Base-by-base conservation (phyloP, 177 flowering plant genomes). In the Vitis hybrid region DNA sequence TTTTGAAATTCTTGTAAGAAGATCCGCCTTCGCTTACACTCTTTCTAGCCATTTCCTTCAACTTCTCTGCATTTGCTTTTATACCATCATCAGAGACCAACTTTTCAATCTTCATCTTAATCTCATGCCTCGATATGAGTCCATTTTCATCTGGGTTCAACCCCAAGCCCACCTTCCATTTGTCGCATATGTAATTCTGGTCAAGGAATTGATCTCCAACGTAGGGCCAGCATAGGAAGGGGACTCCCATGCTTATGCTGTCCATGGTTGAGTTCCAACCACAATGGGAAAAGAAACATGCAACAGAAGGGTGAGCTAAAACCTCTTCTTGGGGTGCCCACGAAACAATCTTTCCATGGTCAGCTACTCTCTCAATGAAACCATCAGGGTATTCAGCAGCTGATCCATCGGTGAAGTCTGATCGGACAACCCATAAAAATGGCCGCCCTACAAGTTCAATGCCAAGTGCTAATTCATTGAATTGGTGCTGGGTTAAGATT, bases 211-310 rank as follows among this genome's bases (percentile, higher is more conserved):
- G 46, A 35, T 35, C 46, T 35, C 0, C 46, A 0, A 35, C 0
- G 46, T 35, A 5, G 46, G 46, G 46, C 46, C 75, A 74, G 56
- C 78, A 78, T 2, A 78, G 49, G 63, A 78, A 55, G 1, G 81
- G 78, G 1, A 78, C 71, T 2, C 78, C 81, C n/a, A 18, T 40
- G 70, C 60, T 64, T n/a, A 71, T 9, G 2, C 79, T 65, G 27
- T 77, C 80, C 56, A 76, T 24, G 51, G 74, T 63, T 56, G 81
- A 78, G 49, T 69, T 69, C 78, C 76, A 79, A 9, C 82, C 82
- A 58, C 82, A 79, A 40, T 79, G 82, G 12, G 68, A 69, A 8
- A 79, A 1, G 72, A 79, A 79, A 63, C 79, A 75, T 12, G 77
- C 72, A 35, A 54, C 57, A 5, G 79, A 69, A 54, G 65, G 69